Conservation (phyloP, 257 asterid species). For the Gentiana macrophylla region DNA sequence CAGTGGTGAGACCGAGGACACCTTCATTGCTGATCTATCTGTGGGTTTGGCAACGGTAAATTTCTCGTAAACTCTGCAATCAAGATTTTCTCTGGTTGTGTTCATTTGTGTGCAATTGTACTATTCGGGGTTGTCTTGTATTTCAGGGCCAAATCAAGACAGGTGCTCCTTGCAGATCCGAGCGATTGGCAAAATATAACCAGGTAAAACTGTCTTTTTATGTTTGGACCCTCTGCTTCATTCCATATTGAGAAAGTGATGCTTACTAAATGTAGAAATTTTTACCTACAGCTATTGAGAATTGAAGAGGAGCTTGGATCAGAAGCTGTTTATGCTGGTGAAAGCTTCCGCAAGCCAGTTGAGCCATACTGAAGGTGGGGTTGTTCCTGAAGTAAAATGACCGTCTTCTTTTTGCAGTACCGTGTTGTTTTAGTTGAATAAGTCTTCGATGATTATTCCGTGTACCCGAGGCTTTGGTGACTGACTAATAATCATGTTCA, state of each 20-base stretch:
- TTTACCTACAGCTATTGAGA: slow-evolving; percentile 57
- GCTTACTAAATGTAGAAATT: too few relatives aligned
- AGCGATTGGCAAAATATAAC: slow-evolving; percentile 96
- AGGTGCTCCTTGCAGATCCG: slow-evolving; percentile 98
- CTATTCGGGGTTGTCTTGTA: neutral
- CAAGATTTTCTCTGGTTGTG: too few relatives aligned
- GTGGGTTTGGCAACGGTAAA: slow-evolving; percentile 92
- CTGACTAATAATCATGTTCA: neutral
- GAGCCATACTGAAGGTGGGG: slow-evolving; percentile 52
- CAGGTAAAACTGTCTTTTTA: slow-evolving; percentile 32
- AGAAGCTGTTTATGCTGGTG: slow-evolving; percentile 85
- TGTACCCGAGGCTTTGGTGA: neutral
- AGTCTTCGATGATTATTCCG: slow-evolving; percentile 1
- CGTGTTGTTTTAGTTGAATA: slow-evolving; percentile 17
- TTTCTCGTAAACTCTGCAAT: neutral
- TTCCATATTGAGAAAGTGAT: too few relatives aligned
- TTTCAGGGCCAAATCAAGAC: slow-evolving; percentile 95
- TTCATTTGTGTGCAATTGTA: too few relatives aligned
- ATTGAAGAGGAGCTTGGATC: slow-evolving; percentile 96
- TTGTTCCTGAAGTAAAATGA: neutral
- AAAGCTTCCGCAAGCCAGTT: slow-evolving; percentile 75
- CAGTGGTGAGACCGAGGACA: slow-evolving; percentile 99
- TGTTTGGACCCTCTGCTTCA: neutral
- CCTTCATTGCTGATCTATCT: slow-evolving; percentile 96
- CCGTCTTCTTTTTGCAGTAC: slow-evolving; percentile 14